phyloP scores from a whole-genome alignment of 2,329 filamentous ascomycete genomes.

The Paradendryphiella salina region DNA sequence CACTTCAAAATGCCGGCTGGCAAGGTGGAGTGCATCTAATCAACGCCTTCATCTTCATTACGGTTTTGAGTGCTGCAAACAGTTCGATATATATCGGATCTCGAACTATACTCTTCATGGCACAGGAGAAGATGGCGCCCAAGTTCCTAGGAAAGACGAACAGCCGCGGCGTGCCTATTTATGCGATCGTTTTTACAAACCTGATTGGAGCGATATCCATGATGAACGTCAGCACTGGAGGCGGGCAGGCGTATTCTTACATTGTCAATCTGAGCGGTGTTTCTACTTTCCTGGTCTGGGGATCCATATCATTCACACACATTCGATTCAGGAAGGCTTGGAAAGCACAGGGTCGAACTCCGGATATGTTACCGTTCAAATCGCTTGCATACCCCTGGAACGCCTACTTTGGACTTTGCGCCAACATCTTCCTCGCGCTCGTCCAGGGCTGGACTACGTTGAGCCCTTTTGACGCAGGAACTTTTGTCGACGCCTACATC shows the following conservation, averaged over 20 bases:
- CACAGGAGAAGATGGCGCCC: constrained; percentile 72
- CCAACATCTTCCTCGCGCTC: constrained; percentile 57
- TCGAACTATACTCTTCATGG: constrained; percentile 75
- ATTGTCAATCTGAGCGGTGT: constrained; percentile 73
- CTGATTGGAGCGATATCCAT: constrained; percentile 71
- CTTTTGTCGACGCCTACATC: constrained; percentile 60
- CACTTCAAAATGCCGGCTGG: constrained; percentile 72
- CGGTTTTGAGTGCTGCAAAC: constrained; percentile 64
- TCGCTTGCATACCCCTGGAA: constrained; percentile 56
- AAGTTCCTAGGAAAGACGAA: constrained; percentile 69
- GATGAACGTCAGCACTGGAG: constrained; percentile 72
- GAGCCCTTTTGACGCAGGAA: constrained; percentile 55
- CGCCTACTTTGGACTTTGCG: constrained; percentile 53
- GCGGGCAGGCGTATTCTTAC: constrained; percentile 66
- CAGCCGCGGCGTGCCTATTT: constrained; percentile 62
- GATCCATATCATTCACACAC: constrained; percentile 69
- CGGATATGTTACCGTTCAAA: constrained; percentile 54
- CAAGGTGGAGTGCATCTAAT: constrained; percentile 73
- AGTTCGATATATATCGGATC: constrained; percentile 77
- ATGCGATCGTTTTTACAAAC: constrained; percentile 69
- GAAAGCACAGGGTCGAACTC: constrained; percentile 44
- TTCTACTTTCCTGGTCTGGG: constrained; percentile 74
- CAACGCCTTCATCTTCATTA: constrained; percentile 67
- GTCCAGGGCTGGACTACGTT: constrained; percentile 60
- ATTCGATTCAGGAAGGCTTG: constrained; percentile 70